These are phyloP conservation scores for Lolium multiflorum DNA, from an alignment of 176 grass and related monocot species.

Conservation along the genomic window DNA sequence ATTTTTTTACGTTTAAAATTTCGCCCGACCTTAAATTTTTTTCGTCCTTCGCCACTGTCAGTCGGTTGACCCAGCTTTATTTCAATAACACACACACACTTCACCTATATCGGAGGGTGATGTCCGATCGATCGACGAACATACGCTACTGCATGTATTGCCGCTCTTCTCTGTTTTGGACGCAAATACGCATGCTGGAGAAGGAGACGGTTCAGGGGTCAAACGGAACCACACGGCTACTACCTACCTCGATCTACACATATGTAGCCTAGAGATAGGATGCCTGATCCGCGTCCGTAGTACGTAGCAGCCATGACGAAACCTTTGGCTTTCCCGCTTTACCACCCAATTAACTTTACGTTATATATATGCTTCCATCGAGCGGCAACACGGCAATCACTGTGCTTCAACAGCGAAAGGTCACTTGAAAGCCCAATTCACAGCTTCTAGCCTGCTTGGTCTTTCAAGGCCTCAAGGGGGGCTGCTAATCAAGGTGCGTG, in stretches of 20 bases:
- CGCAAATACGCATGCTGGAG: background rate
- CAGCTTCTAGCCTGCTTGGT: background rate
- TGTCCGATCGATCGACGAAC: background rate
- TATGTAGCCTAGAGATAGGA: background rate
- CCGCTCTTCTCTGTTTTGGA: background rate
- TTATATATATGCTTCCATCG: too few species aligned
- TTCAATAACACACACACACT: background rate
- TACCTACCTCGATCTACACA: background rate
- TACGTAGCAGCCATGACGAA: background rate
- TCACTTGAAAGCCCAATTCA: slow-evolving; percentile 11
- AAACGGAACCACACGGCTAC: background rate
- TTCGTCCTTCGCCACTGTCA: too few species aligned
- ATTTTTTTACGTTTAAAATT: too few species aligned
- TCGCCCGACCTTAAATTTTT: too few species aligned
- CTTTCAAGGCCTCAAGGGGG: background rate
- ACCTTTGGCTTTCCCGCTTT: slow-evolving; percentile 24
- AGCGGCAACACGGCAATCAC: background rate
- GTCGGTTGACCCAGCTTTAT: background rate
- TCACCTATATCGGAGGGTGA: background rate
- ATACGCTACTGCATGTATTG: too few species aligned
- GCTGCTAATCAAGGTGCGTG: background rate
- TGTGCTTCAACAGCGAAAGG: background rate
- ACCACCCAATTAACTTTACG: background rate
- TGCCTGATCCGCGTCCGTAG: too few species aligned
- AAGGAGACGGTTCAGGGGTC: too few species aligned